Conservation (phyloP, 2,329 filamentous ascomycete species). For the Atkinsonella texensis region DNA sequence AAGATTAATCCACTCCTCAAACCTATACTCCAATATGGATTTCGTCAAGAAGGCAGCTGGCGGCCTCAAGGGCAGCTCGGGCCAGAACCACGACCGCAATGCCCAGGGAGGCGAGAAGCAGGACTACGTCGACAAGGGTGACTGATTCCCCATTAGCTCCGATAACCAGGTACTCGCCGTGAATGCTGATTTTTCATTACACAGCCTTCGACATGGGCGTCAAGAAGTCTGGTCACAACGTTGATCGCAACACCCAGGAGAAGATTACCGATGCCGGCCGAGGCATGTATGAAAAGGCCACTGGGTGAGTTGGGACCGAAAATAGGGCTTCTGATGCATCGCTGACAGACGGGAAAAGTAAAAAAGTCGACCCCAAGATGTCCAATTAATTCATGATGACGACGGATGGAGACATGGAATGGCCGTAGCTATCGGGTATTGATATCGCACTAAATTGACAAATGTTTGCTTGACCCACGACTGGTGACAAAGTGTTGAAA, state of each 20-base stretch:
- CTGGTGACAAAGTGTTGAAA: no score
- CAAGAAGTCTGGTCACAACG: constrained; percentile 24
- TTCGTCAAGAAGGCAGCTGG: constrained; percentile 25
- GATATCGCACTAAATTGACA: background rate
- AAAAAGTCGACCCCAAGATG: constrained; percentile 19
- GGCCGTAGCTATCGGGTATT: background rate
- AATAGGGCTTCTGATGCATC: background rate
- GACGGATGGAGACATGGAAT: background rate
- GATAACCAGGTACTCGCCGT: background rate
- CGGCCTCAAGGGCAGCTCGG: constrained; percentile 9
- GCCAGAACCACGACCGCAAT: constrained; percentile 10
- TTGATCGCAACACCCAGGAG: constrained; percentile 22
- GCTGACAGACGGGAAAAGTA: constrained; percentile 7
- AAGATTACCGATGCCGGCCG: constrained; percentile 28
- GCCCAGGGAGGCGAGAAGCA: constrained; percentile 11
- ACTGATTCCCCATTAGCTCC: background rate
- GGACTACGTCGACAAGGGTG: constrained; percentile 29
- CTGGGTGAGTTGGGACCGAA: constrained; percentile 19
- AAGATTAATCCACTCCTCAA: background rate
- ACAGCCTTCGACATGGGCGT: constrained; percentile 18
- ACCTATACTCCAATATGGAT: constrained; percentile 20
- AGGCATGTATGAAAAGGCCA: constrained; percentile 21
- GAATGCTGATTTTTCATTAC: background rate
- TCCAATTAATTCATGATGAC: constrained; percentile 19
- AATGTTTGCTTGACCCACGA: no score